Evolutionary conservation across 495 filamentous ascomycete genomes (phyloP), one percentile per base, ranked within the genome.

Genomic region (Penicillium odoratum): DNA sequence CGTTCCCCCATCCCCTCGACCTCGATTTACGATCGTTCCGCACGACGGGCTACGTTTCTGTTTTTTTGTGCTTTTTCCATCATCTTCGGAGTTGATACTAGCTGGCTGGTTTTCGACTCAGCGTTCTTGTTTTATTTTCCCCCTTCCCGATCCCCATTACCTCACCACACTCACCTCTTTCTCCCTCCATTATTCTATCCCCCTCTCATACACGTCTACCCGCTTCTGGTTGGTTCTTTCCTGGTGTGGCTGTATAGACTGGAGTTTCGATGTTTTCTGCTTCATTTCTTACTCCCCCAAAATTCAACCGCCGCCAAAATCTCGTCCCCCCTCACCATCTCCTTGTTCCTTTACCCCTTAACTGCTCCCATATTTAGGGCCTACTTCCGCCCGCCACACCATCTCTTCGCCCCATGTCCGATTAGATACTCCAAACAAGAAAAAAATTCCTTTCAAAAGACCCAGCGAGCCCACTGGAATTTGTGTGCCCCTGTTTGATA

Each of bases 31-130:
- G 66, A 66, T 67, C 63, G 58, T 62, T 61, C 34, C 48, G 51
- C 53, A 55, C 33, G 51, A 66, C 51, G 70, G 65, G 60, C 63
- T 57, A 59, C 67, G 57, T 68, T 67, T 64, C 57, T 56, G 44
- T 67, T 61, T 65, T 62, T 42, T 53, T 26, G 15, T 29, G 18
- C 15, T 42, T 5, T 30, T 43, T 33, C 30, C 25, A 67, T 58
- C 60, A 67, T 58, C 60, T 51, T 49, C 55, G 69, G 64, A 71
- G 67, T 71, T 70, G 60, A 70, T 48, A 62, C 65, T 71, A 69
- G 63, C 71, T 70, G 70, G 70, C 71, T 72, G 63, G 69, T 68
- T 36, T 55, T 60, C 66, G 69, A 67, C 69, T 69, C 70, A 66
- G 64, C 62, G 60, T 61, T 57, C 40, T 56, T 59, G 18, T 66